A percentile compares a stretch with the other conserved stretches of the same genome.
Evolutionary conservation across 2,329 filamentous ascomycete species (phyloP).

Genomic region (Neofusicoccum sp.): DNA sequence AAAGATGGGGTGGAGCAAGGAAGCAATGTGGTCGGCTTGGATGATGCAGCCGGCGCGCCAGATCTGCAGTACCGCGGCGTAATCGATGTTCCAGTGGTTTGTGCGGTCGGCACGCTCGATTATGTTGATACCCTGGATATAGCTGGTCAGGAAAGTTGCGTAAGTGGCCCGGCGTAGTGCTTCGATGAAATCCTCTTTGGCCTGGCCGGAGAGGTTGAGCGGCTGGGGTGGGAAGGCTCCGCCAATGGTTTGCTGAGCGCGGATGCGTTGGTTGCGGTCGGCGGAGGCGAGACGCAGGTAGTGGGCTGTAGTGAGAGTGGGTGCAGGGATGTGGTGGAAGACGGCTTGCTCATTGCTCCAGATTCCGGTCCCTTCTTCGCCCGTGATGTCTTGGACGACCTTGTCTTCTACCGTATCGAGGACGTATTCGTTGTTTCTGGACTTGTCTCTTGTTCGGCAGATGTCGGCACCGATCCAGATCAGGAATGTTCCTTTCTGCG

Average conservation of each 20-base stretch:
- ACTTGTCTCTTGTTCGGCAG: conserved; percentile 52
- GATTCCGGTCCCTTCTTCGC: conserved; percentile 67
- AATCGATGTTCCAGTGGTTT: conserved; percentile 62
- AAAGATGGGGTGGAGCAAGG: conserved; percentile 57
- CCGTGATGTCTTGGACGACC: conserved; percentile 69
- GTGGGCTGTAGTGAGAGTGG: conserved; percentile 66
- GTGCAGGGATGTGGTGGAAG: conserved; percentile 62
- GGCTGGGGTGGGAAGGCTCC: conserved; percentile 44
- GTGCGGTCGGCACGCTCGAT: conserved; percentile 61
- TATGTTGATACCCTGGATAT: conserved; percentile 67
- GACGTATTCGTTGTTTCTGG: conserved; percentile 49
- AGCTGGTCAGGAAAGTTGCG: conserved; percentile 62
- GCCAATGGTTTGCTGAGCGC: conserved; percentile 52
- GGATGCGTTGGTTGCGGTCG: conserved; percentile 59
- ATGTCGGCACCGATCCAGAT: conserved; percentile 66
- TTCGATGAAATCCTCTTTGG: conserved; percentile 55
- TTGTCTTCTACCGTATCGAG: conserved; percentile 68
- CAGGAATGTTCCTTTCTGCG: conserved; percentile 59
- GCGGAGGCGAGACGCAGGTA: conserved; percentile 66
- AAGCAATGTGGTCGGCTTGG: conserved; percentile 65
- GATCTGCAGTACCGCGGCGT: conserved; percentile 58
- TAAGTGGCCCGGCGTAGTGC: conserved; percentile 65
- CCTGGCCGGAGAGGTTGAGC: conserved; percentile 30
- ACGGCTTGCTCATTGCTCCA: conserved; percentile 68
- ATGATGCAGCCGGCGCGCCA: conserved; percentile 75